Evolutionary conservation across 352 stramenopile species (phyloP).

Genomic region (Pythium rhizo-oryzae): DNA sequence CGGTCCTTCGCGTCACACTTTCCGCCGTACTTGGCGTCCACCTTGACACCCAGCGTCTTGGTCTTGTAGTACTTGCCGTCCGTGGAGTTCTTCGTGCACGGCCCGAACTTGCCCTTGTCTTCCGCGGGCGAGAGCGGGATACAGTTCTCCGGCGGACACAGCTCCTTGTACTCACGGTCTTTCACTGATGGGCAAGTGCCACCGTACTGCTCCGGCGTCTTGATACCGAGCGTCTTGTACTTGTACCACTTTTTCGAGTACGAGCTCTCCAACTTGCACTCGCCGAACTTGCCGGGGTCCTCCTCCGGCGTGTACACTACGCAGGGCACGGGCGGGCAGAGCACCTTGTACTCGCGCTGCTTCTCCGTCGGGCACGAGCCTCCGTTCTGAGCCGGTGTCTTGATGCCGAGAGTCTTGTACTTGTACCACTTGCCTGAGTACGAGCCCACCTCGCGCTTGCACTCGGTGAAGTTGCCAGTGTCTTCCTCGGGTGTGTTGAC

Average conservation of each 20-base stretch:
- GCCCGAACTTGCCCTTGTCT: slow-evolving; percentile 3
- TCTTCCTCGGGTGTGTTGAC: slow-evolving; percentile 9
- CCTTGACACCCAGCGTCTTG: background rate
- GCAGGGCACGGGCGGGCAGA: background rate
- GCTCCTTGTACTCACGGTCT: slow-evolving; percentile 3
- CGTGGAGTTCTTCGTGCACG: background rate
- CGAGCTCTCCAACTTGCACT: background rate
- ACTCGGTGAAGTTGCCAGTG: background rate
- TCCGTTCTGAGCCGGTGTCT: slow-evolving; percentile 5
- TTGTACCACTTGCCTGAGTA: slow-evolving; percentile 5
- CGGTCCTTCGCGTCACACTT: background rate
- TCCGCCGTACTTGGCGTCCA: background rate
- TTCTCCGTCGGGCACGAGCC: background rate
- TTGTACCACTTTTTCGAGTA: slow-evolving; percentile 3
- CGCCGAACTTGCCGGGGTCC: background rate
- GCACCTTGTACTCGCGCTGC: background rate
- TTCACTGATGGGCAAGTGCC: background rate
- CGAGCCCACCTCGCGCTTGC: background rate
- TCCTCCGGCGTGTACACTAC: slow-evolving; percentile 1
- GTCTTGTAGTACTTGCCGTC: background rate
- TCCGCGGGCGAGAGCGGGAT: background rate
- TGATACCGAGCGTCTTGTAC: slow-evolving; percentile 5
- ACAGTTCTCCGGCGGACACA: slow-evolving; percentile 2
- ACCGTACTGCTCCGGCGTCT: slow-evolving; percentile 6
- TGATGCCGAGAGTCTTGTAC: slow-evolving; percentile 3